Conservation (phyloP, 148 eudicot genomes). For the Rhododendron griersonianum region DNA sequence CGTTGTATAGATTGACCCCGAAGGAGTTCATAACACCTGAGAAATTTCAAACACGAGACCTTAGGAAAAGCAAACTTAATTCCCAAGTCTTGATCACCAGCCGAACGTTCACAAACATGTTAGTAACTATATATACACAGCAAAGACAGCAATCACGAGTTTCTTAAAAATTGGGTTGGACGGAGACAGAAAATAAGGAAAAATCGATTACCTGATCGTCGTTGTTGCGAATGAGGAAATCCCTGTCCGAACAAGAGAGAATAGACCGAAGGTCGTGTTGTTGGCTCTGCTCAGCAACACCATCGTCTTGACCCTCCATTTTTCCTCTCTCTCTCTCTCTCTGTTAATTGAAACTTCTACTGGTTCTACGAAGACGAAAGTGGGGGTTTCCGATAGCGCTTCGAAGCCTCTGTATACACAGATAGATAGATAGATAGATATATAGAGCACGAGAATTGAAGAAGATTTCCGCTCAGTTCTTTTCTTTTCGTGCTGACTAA, state of each 20-base stretch:
- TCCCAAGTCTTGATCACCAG: too few species aligned
- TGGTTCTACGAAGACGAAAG: too few species aligned
- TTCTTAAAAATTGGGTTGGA: not conserved
- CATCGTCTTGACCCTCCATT: slow-evolving; percentile 4
- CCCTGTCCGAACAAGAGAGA: slow-evolving; percentile 1
- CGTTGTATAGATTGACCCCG: too few species aligned
- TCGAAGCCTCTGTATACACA: not conserved
- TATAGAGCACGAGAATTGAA: not conserved
- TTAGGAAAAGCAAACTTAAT: too few species aligned
- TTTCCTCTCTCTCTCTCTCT: not conserved
- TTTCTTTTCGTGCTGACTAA: not conserved
- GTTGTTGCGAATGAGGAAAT: slow-evolving; percentile 13
- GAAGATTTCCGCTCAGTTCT: not conserved
- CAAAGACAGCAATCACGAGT: not conserved
- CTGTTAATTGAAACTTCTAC: too few species aligned
- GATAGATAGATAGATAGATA: not conserved
- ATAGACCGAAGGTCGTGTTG: not conserved
- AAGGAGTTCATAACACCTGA: too few species aligned
- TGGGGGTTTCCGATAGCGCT: not conserved
- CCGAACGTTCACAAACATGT: too few species aligned
- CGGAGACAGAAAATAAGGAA: not conserved
- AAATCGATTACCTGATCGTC: not conserved
- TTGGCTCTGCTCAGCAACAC: not conserved
- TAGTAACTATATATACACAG: not conserved
- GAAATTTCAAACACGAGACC: too few species aligned